Evolutionary conservation across 1,284 basidiomycete species (phyloP), one percentile per base, ranked within the genome.

Genomic region (Melanopsichium pennsylvanicum): DNA sequence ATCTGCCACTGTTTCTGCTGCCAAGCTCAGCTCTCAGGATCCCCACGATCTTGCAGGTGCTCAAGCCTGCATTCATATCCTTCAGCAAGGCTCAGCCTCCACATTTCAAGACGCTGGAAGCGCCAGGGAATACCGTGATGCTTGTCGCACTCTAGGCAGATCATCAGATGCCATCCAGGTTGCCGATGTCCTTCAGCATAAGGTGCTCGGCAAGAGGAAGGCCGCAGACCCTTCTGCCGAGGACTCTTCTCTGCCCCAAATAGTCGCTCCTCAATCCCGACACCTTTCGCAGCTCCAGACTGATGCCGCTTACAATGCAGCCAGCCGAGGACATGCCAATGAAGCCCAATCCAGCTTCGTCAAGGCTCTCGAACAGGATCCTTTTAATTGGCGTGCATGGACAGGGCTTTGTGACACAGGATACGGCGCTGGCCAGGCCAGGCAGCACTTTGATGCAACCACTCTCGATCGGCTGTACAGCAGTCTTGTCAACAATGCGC

Each of bases 321-420:
- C 68, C 18, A 62, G 61, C 38, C 61, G 66, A 29, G 59, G 59
- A 15, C 64, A 64, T 6, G 35, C 43, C 19, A 39, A 49, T 5
- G 60, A 76, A 39, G 76, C 76, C 4, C 62, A 59, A 2, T 33
- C 62, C 9, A 31, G 38, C 39, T 71, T 74, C 45, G 21, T 33
- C 18, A 42, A 55, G 15, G 74, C 74, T 8, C 51, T 68, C 19
- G 46, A 66, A 11, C 37, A 45, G 7, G 75, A 78, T 33, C 72
- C 57, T 26, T 72, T 68, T 55, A 74, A 72, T 19, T 79, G 78
- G 76, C 61, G 64, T 13, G 74, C 77, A 7, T 78, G 74, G 68
- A 40, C 74, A 3, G 66, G 70, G 1, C 55, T 78, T 8, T 76
- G 74, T 36, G 77, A 79, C 37, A 64, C 69, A 9, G 71, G 61